Evolutionary conservation across 352 stramenopile species (phyloP).

Genomic region (Phytopythium helicoides): DNA sequence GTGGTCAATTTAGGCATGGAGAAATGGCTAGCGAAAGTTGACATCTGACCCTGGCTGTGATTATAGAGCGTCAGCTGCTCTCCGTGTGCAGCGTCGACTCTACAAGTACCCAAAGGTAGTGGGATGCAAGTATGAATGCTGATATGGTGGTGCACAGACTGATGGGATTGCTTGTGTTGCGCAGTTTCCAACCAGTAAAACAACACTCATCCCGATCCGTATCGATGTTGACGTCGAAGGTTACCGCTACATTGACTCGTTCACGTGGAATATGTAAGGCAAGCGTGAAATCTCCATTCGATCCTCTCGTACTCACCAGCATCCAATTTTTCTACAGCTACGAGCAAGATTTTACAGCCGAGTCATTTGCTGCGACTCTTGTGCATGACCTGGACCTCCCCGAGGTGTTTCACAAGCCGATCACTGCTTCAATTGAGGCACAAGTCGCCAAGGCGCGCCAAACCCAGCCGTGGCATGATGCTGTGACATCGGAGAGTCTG

Average conservation of each 20-base stretch:
- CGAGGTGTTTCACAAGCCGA: slow-evolving; percentile 69
- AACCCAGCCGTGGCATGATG: slow-evolving; percentile 52
- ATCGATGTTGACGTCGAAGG: slow-evolving; percentile 79
- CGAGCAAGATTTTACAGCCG: slow-evolving; percentile 72
- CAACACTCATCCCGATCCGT: slow-evolving; percentile 62
- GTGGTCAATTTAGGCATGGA: no score
- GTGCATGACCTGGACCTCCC: slow-evolving; percentile 71
- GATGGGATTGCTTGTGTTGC: slow-evolving; percentile 1
- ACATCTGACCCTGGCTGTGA: no score
- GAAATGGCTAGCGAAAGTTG: no score
- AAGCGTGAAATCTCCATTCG: no score
- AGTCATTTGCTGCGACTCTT: slow-evolving; percentile 68
- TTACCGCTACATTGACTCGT: slow-evolving; percentile 81
- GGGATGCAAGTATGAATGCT: neutral
- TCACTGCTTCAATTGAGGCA: slow-evolving; percentile 55
- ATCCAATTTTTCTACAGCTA: slow-evolving; percentile 24
- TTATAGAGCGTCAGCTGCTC: slow-evolving; percentile 16
- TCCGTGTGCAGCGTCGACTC: slow-evolving; percentile 49
- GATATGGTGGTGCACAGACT: neutral
- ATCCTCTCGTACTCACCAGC: slow-evolving; percentile 4
- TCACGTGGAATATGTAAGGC: slow-evolving; percentile 73
- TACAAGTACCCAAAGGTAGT: slow-evolving; percentile 77
- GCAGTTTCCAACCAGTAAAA: slow-evolving; percentile 48
- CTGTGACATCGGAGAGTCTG: slow-evolving; percentile 54
- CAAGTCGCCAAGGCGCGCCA: slow-evolving; percentile 68